These are phyloP conservation scores for Eucalyptus dawsonii DNA, from an alignment of 345 rosid genomes.

Conservation along the genomic window DNA sequence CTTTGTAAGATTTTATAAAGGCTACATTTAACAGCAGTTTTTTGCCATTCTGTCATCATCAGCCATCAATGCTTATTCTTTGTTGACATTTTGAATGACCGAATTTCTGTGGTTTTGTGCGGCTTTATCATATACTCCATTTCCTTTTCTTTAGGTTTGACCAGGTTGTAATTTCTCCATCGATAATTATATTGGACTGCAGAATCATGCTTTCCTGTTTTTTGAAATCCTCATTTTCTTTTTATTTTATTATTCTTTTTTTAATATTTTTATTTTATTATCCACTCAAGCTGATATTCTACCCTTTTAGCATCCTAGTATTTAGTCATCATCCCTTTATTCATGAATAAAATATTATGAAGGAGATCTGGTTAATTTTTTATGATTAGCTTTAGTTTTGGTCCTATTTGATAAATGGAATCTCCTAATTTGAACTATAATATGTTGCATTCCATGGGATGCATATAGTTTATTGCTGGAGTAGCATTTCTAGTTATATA, in stretches of 20 bases:
- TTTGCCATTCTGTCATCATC: not conserved
- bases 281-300: not conserved
- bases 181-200: not conserved
- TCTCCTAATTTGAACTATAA: not conserved
- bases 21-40: not conserved
- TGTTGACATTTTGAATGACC: not conserved
- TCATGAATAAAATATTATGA: not conserved
- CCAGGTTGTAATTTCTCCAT: not conserved
- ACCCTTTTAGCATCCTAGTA: not conserved
- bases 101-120: not conserved
- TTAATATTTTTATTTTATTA: not conserved
- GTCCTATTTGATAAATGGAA: not conserved
- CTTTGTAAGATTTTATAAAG: not conserved
- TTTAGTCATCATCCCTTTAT: not conserved
- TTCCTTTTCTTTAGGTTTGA: not conserved
- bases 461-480: not conserved
- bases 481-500: not conserved
- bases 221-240: not conserved
- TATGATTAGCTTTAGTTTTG: not conserved
- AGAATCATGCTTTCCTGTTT: not conserved
- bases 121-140: not conserved
- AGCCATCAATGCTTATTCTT: not conserved
- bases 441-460: not conserved
- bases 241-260: not conserved
- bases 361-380: not conserved